These are phyloP conservation scores for Blastocystis sp. DNA, from an alignment of 352 stramenopile genomes.

Conservation along the genomic window DNA sequence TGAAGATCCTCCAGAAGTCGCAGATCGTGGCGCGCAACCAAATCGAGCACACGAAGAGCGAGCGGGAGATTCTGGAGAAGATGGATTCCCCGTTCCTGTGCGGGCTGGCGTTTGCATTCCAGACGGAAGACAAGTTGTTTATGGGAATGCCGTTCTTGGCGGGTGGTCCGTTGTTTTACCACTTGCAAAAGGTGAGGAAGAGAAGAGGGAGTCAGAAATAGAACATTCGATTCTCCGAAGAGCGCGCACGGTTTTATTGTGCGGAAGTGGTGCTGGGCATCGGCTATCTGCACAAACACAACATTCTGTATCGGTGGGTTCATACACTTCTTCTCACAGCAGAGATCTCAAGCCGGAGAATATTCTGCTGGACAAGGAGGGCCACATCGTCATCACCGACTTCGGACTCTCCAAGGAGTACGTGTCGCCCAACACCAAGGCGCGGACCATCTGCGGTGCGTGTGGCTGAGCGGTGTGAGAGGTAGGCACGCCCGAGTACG, in stretches of 20 bases:
- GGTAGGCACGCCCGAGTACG: slow-evolving; percentile 83
- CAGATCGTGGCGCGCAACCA: slow-evolving; percentile 88
- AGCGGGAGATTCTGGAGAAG: slow-evolving; percentile 88
- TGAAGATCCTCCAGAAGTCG: slow-evolving; percentile 86
- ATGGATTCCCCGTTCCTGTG: slow-evolving; percentile 94
- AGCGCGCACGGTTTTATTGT: slow-evolving; percentile 86
- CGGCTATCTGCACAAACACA: slow-evolving; percentile 86
- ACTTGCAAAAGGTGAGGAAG: slow-evolving; percentile 87
- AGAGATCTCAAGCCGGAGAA: slow-evolving; percentile 91
- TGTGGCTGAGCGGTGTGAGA: slow-evolving; percentile 84
- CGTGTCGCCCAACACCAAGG: slow-evolving; percentile 81
- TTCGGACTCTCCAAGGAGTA: slow-evolving; percentile 87
- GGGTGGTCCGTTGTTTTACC: slow-evolving; percentile 92
- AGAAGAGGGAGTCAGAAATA: neutral
- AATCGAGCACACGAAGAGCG: slow-evolving; percentile 91
- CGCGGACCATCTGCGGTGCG: slow-evolving; percentile 77
- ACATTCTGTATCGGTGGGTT: slow-evolving; percentile 88
- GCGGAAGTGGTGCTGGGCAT: slow-evolving; percentile 88
- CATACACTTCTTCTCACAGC: slow-evolving; percentile 72
- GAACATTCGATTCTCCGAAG: slow-evolving; percentile 84
- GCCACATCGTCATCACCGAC: slow-evolving; percentile 85
- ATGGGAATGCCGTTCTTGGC: slow-evolving; percentile 95
- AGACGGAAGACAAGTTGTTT: slow-evolving; percentile 92
- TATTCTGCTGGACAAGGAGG: slow-evolving; percentile 86
- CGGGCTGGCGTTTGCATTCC: slow-evolving; percentile 91